A percentile compares a stretch with the other conserved stretches of the same genome.
phyloP scores from a whole-genome alignment of 1,139 yeast genomes.

The Kurtzmaniella natalensis region DNA sequence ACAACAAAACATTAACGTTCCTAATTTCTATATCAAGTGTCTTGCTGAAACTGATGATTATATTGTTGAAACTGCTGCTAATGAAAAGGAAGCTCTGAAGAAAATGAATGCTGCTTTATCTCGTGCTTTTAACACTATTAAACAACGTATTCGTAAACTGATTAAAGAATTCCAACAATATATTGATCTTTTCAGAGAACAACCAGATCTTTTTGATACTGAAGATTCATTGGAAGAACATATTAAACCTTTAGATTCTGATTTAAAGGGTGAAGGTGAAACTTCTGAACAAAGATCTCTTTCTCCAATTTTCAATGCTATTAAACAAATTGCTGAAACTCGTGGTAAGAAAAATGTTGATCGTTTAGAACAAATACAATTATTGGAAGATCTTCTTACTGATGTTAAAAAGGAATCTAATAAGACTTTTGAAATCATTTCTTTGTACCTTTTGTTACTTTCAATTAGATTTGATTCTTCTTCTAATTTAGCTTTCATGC shows the following conservation, averaged over 20 bases:
- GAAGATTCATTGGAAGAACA: constrained; percentile 37
- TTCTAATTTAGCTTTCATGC: constrained; percentile 66
- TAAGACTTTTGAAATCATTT: constrained; percentile 68
- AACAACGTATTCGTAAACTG: constrained; percentile 84
- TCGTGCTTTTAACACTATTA: constrained; percentile 81
- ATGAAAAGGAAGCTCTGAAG: constrained; percentile 57
- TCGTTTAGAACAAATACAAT: constrained; percentile 68
- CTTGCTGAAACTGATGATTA: constrained; percentile 72
- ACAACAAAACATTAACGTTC: constrained; percentile 72
- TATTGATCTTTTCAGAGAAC: constrained; percentile 56
- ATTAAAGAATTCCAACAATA: constrained; percentile 61
- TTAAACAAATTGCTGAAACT: constrained; percentile 75
- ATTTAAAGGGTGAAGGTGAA: constrained; percentile 14
- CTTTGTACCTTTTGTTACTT: constrained; percentile 75
- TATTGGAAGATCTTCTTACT: constrained; percentile 60
- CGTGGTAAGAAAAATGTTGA: constrained; percentile 97
- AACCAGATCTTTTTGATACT: constrained; percentile 69
- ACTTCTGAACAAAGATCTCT: constrained; percentile 21
- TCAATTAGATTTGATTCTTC: constrained; percentile 85
- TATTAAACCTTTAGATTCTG: constrained; percentile 16
- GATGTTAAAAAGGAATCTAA: constrained; percentile 30
- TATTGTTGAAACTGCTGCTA: constrained; percentile 51
- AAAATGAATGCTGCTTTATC: constrained; percentile 80
- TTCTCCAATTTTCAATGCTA: constrained; percentile 62
- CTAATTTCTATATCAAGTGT: constrained; percentile 65